A percentile compares a stretch with the other conserved stretches of the same genome.
Evolutionary conservation across 176 grass and related monocot species (phyloP).

Genomic region (Elymus sibiricus): DNA sequence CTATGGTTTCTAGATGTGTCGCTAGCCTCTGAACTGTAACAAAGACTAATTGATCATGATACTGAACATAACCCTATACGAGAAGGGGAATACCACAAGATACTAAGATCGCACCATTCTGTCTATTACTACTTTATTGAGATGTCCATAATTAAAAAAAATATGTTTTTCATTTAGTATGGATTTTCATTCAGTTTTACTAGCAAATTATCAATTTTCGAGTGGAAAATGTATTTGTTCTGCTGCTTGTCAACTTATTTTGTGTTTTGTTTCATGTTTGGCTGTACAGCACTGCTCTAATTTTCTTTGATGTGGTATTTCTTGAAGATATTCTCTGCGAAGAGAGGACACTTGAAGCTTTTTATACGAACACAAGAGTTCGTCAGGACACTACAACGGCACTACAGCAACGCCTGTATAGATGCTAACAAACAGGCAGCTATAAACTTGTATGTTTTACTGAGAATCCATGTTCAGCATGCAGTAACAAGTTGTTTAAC

Average conservation of each 20-base stretch:
- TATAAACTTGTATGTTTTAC: slow-evolving; percentile 88
- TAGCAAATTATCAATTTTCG: slow-evolving; percentile 5
- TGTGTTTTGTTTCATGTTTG: slow-evolving; percentile 26
- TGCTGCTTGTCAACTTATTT: not conserved
- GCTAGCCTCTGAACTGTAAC: not conserved
- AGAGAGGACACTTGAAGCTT: slow-evolving; percentile 78
- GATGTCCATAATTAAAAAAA: slow-evolving; percentile 4
- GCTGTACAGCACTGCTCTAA: slow-evolving; percentile 14
- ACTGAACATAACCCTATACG: not conserved
- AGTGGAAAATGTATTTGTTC: not conserved
- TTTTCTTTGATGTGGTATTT: slow-evolving; percentile 30
- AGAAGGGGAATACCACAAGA: not conserved
- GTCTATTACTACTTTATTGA: not conserved
- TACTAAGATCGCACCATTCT: not conserved
- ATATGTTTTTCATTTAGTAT: not conserved
- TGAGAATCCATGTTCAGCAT: not conserved
- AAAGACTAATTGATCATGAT: slow-evolving; percentile 13
- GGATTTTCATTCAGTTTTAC: slow-evolving; percentile 3
- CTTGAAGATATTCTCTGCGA: slow-evolving; percentile 92
- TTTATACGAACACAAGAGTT: slow-evolving; percentile 82
- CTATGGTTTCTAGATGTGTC: slow-evolving; percentile 1
- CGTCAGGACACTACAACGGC: slow-evolving; percentile 84
- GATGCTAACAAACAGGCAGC: slow-evolving; percentile 92
- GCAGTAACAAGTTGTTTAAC: not conserved
- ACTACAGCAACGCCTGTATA: slow-evolving; percentile 91